These are phyloP conservation scores for Apiospora koreana DNA, from an alignment of 2,329 filamentous ascomycete species.

Conservation along the genomic window DNA sequence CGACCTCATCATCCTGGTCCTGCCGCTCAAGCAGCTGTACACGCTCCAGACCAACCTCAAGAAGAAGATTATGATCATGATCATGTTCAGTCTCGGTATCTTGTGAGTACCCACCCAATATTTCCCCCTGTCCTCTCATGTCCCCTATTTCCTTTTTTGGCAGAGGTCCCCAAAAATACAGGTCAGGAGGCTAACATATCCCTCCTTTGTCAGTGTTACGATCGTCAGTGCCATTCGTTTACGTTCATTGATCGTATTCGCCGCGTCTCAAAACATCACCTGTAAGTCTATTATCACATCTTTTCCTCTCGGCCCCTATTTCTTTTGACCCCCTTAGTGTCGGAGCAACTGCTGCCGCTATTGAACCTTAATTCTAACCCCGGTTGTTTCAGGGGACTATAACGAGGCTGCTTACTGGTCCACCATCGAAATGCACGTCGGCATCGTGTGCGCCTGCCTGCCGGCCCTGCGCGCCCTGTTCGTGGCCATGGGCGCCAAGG, in stretches of 20 bases:
- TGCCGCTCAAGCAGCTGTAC: slow-evolving; percentile 34
- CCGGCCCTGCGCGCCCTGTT: slow-evolving; percentile 35
- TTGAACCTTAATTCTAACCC: not conserved
- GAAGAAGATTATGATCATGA: slow-evolving; percentile 35
- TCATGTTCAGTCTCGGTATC: slow-evolving; percentile 38
- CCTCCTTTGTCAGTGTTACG: slow-evolving; percentile 35
- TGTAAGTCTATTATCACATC: too few relatives aligned
- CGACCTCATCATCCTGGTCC: slow-evolving; percentile 25
- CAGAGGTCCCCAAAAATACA: too few relatives aligned
- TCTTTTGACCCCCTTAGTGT: too few relatives aligned
- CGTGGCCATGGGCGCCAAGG: slow-evolving; percentile 17
- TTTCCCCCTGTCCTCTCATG: too few relatives aligned
- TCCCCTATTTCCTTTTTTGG: not conserved
- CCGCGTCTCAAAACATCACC: slow-evolving; percentile 40
- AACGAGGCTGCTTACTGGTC: slow-evolving; percentile 41
- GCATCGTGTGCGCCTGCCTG: slow-evolving; percentile 46
- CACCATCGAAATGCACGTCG: slow-evolving; percentile 42
- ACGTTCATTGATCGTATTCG: slow-evolving; percentile 42
- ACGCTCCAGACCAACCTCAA: slow-evolving; percentile 31
- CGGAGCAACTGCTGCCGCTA: too few relatives aligned
- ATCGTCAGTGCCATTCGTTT: slow-evolving; percentile 47
- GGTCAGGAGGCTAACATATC: not conserved
- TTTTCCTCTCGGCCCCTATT: not conserved
- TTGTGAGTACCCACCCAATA: slow-evolving; percentile 34
- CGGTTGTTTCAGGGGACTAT: slow-evolving; percentile 31